These are phyloP conservation scores for Stevia rebaudiana DNA, from an alignment of 140 eudicot species.

Conservation along the genomic window DNA sequence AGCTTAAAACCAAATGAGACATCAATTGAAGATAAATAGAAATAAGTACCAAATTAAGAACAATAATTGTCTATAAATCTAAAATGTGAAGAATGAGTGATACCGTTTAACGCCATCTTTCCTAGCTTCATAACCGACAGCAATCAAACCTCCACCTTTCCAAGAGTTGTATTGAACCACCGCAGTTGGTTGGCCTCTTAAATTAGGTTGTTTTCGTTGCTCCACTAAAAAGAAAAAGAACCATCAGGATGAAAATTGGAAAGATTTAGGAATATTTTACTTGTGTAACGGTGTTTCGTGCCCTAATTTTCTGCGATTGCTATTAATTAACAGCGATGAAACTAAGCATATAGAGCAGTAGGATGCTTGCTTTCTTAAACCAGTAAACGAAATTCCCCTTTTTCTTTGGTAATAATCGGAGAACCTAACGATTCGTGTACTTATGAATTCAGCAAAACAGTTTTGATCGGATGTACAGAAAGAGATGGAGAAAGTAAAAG, in stretches of 20 bases:
- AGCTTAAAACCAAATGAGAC: slow-evolving; percentile 33
- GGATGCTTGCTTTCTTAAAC: neutral
- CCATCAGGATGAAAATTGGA: neutral
- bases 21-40: neutral
- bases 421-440: neutral
- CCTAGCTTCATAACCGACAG: slow-evolving; percentile 93
- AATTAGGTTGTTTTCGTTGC: slow-evolving; percentile 71
- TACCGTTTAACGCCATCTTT: slow-evolving; percentile 88
- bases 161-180: slow-evolving; percentile 92
- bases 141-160: slow-evolving; percentile 95
- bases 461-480: neutral
- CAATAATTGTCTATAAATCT: neutral
- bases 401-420: slow-evolving; percentile 11
- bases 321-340: neutral
- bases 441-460: neutral
- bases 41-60: neutral
- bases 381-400: neutral
- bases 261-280: neutral
- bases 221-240: slow-evolving; percentile 46
- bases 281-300: no score
- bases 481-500: neutral
- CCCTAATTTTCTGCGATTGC: neutral
- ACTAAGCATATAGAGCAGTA: neutral
- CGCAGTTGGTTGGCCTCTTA: slow-evolving; percentile 88
- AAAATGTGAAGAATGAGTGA: neutral